A percentile compares a stretch with the other conserved stretches of the same genome.
Conservation (phyloP, 352 stramenopile species). For the Thalassiosira sp. region DNA sequence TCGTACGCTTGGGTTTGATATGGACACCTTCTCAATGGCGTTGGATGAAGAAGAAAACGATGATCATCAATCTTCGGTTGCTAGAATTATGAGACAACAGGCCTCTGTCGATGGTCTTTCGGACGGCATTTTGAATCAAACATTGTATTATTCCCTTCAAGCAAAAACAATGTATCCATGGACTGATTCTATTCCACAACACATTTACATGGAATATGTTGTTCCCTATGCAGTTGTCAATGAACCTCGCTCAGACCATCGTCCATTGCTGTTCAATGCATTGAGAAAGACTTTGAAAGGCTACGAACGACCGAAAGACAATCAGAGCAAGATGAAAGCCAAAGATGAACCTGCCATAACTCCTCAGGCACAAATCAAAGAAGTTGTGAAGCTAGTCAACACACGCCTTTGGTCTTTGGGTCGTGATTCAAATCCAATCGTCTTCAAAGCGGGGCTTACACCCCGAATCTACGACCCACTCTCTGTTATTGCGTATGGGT, state of each 20-base stretch:
- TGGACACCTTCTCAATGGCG: not conserved
- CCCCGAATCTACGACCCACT: constrained; percentile 82
- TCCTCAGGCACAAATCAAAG: constrained; percentile 31
- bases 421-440: constrained; percentile 48
- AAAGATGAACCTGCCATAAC: not conserved
- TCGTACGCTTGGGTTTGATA: constrained; percentile 62
- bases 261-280: constrained; percentile 60
- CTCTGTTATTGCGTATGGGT: constrained; percentile 74
- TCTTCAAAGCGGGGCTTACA: constrained; percentile 68
- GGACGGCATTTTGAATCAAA: constrained; percentile 64
- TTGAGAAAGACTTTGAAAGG: constrained; percentile 20
- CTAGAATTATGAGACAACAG: not conserved
- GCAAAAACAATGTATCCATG: constrained; percentile 65
- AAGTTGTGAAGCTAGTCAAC: constrained; percentile 67
- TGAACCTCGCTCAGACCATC: constrained; percentile 76
- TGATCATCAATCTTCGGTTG: constrained; percentile 10
- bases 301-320: constrained; percentile 14
- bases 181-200: constrained; percentile 61
- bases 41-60: not conserved
- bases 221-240: constrained; percentile 76
- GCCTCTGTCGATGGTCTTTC: constrained; percentile 60
- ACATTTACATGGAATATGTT: constrained; percentile 80
- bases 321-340: not conserved
- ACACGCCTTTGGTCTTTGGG: constrained; percentile 62
- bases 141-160: constrained; percentile 62